These are phyloP conservation scores for Aspergillus sp. DNA, from an alignment of 2,329 filamentous ascomycete genomes.

Conservation along the genomic window DNA sequence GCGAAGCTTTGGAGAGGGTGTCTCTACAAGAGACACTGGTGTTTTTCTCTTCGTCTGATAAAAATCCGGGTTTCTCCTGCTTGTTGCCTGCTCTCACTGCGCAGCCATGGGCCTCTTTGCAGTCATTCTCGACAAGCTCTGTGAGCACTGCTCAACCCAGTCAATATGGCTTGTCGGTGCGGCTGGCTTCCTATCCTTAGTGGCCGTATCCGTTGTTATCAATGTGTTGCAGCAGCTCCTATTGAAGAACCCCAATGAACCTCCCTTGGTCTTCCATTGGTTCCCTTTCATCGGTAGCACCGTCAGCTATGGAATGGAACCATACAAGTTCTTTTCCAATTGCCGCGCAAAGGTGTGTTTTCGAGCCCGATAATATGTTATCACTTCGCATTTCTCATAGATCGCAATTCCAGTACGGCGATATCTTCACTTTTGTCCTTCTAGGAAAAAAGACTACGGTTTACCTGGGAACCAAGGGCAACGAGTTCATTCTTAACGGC, in stretches of 20 bases:
- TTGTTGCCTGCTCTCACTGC: not conserved
- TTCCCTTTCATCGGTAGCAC: constrained; percentile 79
- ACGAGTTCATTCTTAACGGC: constrained; percentile 88
- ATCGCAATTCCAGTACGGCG: constrained; percentile 60
- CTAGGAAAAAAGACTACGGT: constrained; percentile 88
- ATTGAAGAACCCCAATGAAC: constrained; percentile 76
- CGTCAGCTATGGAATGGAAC: constrained; percentile 86
- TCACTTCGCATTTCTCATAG: constrained; percentile 6
- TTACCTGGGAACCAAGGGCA: constrained; percentile 73
- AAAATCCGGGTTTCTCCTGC: constrained; percentile 1
- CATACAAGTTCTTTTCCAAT: constrained; percentile 59
- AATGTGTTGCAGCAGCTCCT: constrained; percentile 79
- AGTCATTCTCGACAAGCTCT: constrained; percentile 40
- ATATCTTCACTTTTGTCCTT: constrained; percentile 84
- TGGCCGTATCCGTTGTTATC: constrained; percentile 59
- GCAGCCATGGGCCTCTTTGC: constrained; percentile 50
- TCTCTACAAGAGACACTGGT: not conserved
- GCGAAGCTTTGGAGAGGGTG: not conserved
- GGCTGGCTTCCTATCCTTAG: constrained; percentile 43
- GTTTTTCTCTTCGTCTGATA: not conserved
- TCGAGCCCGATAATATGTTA: not conserved
- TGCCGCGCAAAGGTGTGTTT: constrained; percentile 65
- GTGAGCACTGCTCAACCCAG: constrained; percentile 43
- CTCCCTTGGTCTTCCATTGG: constrained; percentile 62
- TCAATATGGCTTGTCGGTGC: constrained; percentile 43